These are phyloP conservation scores for Penicillium sp. DNA, from an alignment of 2,329 filamentous ascomycete genomes.

Conservation along the genomic window DNA sequence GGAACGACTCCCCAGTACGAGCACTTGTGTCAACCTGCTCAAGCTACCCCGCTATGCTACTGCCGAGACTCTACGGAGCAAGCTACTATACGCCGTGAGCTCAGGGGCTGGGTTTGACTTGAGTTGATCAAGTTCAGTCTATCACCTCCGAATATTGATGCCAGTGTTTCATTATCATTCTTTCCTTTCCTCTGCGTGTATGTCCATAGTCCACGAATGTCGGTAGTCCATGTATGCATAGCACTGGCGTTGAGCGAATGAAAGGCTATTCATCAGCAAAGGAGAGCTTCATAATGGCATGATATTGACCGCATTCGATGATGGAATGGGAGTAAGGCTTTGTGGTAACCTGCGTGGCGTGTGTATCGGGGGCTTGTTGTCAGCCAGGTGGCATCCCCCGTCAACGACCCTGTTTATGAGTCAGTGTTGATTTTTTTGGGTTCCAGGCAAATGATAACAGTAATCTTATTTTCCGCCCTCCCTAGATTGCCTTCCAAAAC, in stretches of 20 bases:
- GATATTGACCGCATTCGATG: background rate
- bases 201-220: background rate
- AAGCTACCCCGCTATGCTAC: conserved; percentile 83
- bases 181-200: conserved; percentile 8
- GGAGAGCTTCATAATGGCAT: background rate
- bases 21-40: conserved; percentile 92
- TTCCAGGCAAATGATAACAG: too few species aligned
- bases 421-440: too few species aligned
- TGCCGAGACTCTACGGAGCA: conserved; percentile 67
- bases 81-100: conserved; percentile 85
- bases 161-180: background rate
- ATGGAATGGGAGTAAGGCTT: background rate
- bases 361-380: too few species aligned
- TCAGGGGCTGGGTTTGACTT: conserved; percentile 92
- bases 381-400: too few species aligned
- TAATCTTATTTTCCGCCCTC: too few species aligned
- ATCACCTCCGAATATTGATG: background rate
- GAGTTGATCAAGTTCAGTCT: conserved; percentile 27
- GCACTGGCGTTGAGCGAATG: conserved; percentile 30
- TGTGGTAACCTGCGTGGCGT: too few species aligned
- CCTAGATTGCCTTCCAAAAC: background rate
- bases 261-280: conserved; percentile 16
- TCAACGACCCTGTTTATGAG: too few species aligned
- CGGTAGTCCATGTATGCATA: conserved; percentile 28
- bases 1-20: conserved; percentile 82